A percentile compares a stretch with the other conserved stretches of the same genome.
Evolutionary conservation across 257 asterid species (phyloP).

Genomic region (Lavandula angustifolia): DNA sequence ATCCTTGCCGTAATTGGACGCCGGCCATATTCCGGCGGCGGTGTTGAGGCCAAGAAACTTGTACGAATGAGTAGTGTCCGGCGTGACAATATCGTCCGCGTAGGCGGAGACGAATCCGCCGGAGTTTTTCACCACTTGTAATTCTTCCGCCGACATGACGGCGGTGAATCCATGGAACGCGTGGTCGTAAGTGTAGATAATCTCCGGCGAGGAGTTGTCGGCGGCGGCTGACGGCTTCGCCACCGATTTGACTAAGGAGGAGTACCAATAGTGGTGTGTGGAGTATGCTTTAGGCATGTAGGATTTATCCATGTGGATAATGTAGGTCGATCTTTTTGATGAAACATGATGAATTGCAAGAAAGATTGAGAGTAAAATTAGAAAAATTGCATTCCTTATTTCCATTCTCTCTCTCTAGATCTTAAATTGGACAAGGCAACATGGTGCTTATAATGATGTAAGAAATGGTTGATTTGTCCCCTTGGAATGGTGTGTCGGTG

Average conservation of each 20-base stretch:
- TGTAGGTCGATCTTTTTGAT: too few species aligned
- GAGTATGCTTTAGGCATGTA: conserved; percentile 32
- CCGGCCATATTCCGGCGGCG: conserved; percentile 45
- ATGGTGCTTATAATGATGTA: too few species aligned
- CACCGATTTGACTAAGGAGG: conserved; percentile 20
- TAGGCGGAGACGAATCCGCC: conserved; percentile 33
- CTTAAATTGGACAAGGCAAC: too few species aligned
- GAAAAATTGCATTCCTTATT: too few species aligned
- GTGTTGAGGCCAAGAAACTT: conserved; percentile 37
- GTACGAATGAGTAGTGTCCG: conserved; percentile 35
- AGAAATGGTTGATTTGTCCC: too few species aligned
- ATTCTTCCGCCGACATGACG: conserved; percentile 7
- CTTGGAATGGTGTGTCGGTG: too few species aligned
- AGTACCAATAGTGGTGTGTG: conserved; percentile 26
- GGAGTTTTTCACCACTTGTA: conserved; percentile 26
- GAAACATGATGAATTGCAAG: too few species aligned
- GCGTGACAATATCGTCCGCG: not conserved
- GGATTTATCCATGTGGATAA: too few species aligned
- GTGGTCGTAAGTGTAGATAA: conserved; percentile 30
- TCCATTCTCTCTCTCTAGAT: too few species aligned
- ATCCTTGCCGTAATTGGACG: conserved; percentile 41
- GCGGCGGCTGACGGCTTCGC: not conserved
- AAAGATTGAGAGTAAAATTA: too few species aligned
- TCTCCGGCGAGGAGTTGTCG: not conserved
- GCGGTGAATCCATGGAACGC: too few species aligned